Base-by-base conservation (phyloP, 139 green algal species). In the Chlorella vulgaris region DNA sequence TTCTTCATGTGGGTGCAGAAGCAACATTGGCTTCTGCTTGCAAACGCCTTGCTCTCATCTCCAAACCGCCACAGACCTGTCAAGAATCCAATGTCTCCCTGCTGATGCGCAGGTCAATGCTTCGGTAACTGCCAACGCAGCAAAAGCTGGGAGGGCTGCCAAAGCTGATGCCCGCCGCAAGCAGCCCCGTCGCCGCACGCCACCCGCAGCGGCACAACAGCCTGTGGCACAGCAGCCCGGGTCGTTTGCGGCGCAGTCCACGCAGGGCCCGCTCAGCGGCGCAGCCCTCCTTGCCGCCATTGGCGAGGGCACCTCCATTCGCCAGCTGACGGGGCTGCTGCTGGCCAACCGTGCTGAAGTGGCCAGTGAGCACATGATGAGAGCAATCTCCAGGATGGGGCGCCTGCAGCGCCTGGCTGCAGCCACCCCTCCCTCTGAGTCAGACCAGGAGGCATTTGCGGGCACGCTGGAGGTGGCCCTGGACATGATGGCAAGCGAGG, bases 401-500 rank as follows among this genome's bases (percentile, higher is more conserved):
- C 26, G 21, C 26, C 40, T 75, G 68, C 68, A 75, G 68, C 42
- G 68, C 26, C 47, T 58, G 47, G 4, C 4, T 7, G 4, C 0
- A 4, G 2, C 33, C 68, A 4, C 19, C 39, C 15, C 67, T 1
- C 39, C 42, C 26, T 5, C 15, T 0, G 26, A 4, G 7, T 39
- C 24, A 55, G 42, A 75, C 40, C 68, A 61, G 68, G 68, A 75
- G 31, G 68, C 68, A 5, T 75, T 75, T 61, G 42, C 39, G 7
- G 68, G 68, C 10, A 39, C 40, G 7, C 68, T 75, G 68, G 39
- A 75, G 5, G 3, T 75, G 40, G 39, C 40, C 0, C 28, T 75
- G 0, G 68, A 75, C 7, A 33, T 60, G 68, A 5, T 60, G 24
- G 35, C 18, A 8, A 15, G 29, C 19, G 26, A 36, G 39, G 40